phyloP scores from a whole-genome alignment of 495 filamentous ascomycete species.

The Xylaria venustula region DNA sequence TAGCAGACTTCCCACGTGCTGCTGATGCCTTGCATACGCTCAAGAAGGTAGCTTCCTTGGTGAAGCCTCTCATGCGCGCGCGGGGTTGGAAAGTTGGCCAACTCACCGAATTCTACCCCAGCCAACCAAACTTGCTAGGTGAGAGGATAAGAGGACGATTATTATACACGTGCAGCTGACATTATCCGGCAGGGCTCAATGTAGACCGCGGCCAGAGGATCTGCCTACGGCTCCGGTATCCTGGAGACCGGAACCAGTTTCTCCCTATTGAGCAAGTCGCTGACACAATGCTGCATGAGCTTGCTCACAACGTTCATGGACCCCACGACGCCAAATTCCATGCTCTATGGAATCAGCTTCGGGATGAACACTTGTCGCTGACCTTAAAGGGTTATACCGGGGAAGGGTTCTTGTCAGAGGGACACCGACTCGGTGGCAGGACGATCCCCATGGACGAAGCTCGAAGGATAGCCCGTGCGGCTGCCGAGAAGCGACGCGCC shows the following conservation, averaged over 20 bases:
- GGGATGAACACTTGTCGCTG: conserved; percentile 78
- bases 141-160: too few species aligned
- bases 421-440: conserved; percentile 69
- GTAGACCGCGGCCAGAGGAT: conserved; percentile 74
- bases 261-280: conserved; percentile 74
- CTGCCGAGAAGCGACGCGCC: conserved; percentile 69
- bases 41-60: conserved; percentile 80
- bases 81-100: conserved; percentile 76
- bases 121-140: conserved; percentile 72
- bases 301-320: conserved; percentile 82
- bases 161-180: too few species aligned
- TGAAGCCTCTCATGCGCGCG: conserved; percentile 94
- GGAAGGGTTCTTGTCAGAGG: conserved; percentile 80
- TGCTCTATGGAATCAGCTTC: conserved; percentile 81
- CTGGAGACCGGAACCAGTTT: conserved; percentile 73
- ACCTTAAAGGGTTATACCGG: conserved; percentile 83
- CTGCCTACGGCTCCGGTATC: conserved; percentile 78
- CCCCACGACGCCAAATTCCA: conserved; percentile 84
- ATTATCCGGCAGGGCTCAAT: conserved; percentile 73
- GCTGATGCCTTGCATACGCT: conserved; percentile 80
- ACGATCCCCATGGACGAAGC: conserved; percentile 72
- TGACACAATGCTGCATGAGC: conserved; percentile 95
- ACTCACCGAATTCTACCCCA: conserved; percentile 83
- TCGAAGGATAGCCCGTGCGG: conserved; percentile 67
- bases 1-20: conserved; percentile 67